Evolutionary conservation across 768 basidiomycete genomes (phyloP).

Genomic region (Aureoboletus auriporus): DNA sequence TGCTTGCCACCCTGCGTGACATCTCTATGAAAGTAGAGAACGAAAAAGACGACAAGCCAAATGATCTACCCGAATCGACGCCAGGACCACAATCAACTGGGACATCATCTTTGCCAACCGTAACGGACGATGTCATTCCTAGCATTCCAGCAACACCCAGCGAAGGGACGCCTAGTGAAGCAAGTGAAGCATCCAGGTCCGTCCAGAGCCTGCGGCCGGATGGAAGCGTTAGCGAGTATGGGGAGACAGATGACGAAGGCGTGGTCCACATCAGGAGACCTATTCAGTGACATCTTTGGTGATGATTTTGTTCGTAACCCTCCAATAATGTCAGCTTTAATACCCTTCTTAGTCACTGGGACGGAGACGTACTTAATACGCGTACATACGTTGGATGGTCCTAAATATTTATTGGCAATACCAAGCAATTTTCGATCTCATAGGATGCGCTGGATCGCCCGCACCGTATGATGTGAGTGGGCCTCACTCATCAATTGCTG

Average conservation of each 20-base stretch:
- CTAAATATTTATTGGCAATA: not conserved
- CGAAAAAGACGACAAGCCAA: conserved; percentile 12
- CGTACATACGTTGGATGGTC: conserved; percentile 12
- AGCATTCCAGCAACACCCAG: conserved; percentile 21
- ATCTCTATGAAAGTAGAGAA: conserved; percentile 59
- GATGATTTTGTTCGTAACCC: conserved; percentile 1
- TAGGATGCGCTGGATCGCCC: no score
- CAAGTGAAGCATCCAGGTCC: conserved; percentile 23
- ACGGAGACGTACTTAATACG: conserved; percentile 9
- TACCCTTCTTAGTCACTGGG: conserved; percentile 21
- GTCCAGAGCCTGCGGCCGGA: conserved; percentile 36
- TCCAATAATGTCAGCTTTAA: conserved; percentile 10
- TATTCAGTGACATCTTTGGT: conserved; percentile 13
- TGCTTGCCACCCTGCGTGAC: conserved; percentile 74
- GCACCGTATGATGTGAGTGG: no score
- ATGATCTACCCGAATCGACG: conserved; percentile 21
- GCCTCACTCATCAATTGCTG: no score
- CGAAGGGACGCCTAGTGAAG: conserved; percentile 26
- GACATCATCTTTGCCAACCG: not conserved
- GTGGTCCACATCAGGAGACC: conserved; percentile 76
- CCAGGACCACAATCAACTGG: conserved; percentile 11
- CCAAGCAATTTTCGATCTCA: not conserved
- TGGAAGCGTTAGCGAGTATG: conserved; percentile 64
- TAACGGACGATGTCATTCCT: conserved; percentile 31
- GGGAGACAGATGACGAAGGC: conserved; percentile 83